Evolutionary conservation across 1,139 yeast species (phyloP), one percentile per base, ranked within the genome.

Genomic region (Lodderomyces orthopsilosis): DNA sequence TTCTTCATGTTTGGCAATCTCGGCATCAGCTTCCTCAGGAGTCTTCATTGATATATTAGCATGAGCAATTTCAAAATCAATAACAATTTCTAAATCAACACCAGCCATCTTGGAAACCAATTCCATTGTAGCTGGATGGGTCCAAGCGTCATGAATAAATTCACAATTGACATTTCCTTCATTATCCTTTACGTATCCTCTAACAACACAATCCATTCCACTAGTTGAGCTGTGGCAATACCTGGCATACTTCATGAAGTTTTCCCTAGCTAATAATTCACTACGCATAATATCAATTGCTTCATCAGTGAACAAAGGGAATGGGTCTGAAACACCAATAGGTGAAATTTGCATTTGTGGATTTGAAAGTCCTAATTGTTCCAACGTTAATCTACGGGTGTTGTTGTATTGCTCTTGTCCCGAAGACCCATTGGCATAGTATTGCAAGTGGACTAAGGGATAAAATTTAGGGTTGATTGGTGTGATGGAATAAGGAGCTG

Each of bases 61-160:
- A 50, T 75, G 78, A 8, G 75, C 82, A 41, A 76, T 66, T 56
- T 79, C 84, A 51, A 72, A 79, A 53, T 78, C 82, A 68, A 77
- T 66, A 24, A 74, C 61, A 24, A 72, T 64, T 47, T 72, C 75
- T 42, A 79, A 64, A 30, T 77, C 81, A 35, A 77, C 75, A 2
- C 82, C 83, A 2, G 83, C 80, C 77, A 78, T 75, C 14, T 56
- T 62, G 41, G 71, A 65, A 26, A 79, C 60, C 38, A 78, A 69
- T 41, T 72, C 77, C 53, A 73, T 59, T 3, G 81, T 75, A 47
- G 64, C 66, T 15, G 83, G 83, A 50, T 77, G 80, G 4, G 70
- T 70, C 82, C 83, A 78, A 10, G 84, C 84, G 4, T 63, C 68
- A 47, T 70, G 63, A 2, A 74, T 68, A 53, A 79, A 79, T 1